Base-by-base conservation (phyloP, 2,329 filamentous ascomycete species). In the Exserohilum rostratum region DNA sequence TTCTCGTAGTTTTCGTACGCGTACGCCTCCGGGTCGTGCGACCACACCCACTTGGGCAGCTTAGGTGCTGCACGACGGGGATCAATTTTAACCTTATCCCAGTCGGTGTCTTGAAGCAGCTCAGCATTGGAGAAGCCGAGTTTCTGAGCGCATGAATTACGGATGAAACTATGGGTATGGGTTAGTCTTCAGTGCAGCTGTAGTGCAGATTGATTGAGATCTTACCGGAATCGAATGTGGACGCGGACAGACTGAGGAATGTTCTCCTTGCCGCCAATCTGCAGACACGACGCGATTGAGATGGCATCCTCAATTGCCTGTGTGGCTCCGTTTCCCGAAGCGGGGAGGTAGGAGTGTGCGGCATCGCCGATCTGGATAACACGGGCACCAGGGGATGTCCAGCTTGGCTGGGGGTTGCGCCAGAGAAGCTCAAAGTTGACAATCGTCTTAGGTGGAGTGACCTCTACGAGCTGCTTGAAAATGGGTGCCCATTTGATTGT, bases 371-470 rank as follows among this genome's bases (percentile, higher is more conserved):
- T 77, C 54, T 79, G 77, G 25, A 80, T 69, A 12, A 80, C 74
- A 20, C 76, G 76, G 10, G 72, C 77, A 5, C 57, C 70, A 0
- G 77, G 76, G 2, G 77, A 80, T 11, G 72, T 72, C 78, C 77
- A 81, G 43, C 63, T 76, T 1, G 76, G 77, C 53, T 79, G 76
- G 10, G 78, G 78, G 60, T 81, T 77, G 53, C 76, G 71, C 79
- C 78, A 81, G 15, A 80, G 71, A 2, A 82, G 74, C 55, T 78
- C 76, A 55, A 79, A 82, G 69, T 81, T 78, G 57, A 82, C 76
- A 44, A 82, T 79, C 20, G 77, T 80, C 43, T 80, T 76, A 11
- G 70, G 66, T 13, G 79, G 79, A 7, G 78, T 80, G 52, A 66
- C 67, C 30, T 75, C 72, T 31, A 81, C 76, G 13, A 81, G 73